A percentile compares a stretch with the other conserved stretches of the same genome.
Conservation (phyloP, 192 early-diverging fungal genomes). For the Polychytrium aggregatum region DNA sequence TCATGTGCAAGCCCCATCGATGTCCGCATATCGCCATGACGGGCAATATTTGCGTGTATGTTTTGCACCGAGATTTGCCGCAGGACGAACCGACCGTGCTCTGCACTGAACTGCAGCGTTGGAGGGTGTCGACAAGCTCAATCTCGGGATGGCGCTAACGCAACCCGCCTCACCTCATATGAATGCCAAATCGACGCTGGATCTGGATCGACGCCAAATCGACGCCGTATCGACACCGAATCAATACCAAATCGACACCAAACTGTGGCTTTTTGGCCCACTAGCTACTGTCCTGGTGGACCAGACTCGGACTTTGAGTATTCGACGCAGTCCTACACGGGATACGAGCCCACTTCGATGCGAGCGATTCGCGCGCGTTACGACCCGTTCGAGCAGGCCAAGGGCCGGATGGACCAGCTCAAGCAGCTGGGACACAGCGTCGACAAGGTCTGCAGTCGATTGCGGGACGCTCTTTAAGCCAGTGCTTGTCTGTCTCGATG, state of each 20-base stretch:
- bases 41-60: constrained; percentile 93
- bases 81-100: too few relatives aligned
- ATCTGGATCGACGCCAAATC: too few relatives aligned
- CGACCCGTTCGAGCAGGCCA: constrained; percentile 91
- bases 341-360: constrained; percentile 99
- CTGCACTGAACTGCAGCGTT: too few relatives aligned
- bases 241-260: too few relatives aligned
- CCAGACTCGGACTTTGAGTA: constrained; percentile 99
- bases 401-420: constrained; percentile 90
- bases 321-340: constrained; percentile 99
- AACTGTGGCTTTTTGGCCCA: too few relatives aligned
- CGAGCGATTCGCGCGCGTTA: constrained; percentile 97
- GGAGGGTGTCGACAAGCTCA: too few relatives aligned
- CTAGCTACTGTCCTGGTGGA: constrained; percentile 86
- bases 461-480: neutral
- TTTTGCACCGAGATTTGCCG: too few relatives aligned
- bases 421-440: constrained; percentile 86
- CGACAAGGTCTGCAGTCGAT: constrained; percentile 60
- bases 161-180: too few relatives aligned
- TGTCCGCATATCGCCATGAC: constrained; percentile 99
- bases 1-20: constrained; percentile 94
- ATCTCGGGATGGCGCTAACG: too few relatives aligned
- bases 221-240: too few relatives aligned
- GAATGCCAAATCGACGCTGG: too few relatives aligned
- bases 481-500: constrained; percentile 1